Conservation (phyloP, 805 yeast genomes). For the Candida maesae region DNA sequence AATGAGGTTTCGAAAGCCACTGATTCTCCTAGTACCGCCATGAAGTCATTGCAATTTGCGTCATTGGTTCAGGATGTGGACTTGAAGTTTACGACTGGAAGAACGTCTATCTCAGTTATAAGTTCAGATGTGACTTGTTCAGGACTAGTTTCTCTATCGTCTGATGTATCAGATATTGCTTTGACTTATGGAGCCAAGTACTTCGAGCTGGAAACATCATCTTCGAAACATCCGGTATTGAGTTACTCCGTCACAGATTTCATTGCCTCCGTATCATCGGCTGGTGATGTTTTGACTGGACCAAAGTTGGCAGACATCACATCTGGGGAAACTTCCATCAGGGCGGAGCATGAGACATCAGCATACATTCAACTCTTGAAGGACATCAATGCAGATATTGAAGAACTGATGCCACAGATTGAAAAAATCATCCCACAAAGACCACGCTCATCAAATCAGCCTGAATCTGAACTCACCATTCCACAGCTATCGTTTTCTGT, state of each 20-base stretch:
- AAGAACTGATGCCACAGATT: neutral
- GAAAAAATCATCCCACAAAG: neutral
- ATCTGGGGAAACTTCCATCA: conserved; percentile 8
- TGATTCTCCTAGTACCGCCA: no score
- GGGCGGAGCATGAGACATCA: conserved; percentile 8
- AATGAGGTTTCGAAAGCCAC: no score
- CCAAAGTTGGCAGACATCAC: conserved; percentile 3
- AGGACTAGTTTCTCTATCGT: neutral
- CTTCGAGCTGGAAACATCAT: conserved; percentile 14
- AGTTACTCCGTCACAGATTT: conserved; percentile 12
- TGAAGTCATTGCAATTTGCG: conserved; percentile 1
- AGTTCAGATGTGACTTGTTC: conserved; percentile 11
- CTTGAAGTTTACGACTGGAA: conserved; percentile 7
- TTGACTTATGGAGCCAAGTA: conserved; percentile 10
- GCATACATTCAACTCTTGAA: conserved; percentile 5
- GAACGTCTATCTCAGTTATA: conserved; percentile 4
- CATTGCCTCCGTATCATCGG: conserved; percentile 1
- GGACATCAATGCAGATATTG: conserved; percentile 4
- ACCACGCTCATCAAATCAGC: neutral
- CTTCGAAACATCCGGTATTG: conserved; percentile 8
- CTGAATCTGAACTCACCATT: neutral
- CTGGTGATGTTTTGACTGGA: conserved; percentile 1
- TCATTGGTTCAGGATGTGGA: conserved; percentile 12
- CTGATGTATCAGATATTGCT: neutral
- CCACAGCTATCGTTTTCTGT: conserved; percentile 5